A percentile compares a stretch with the other conserved stretches of the same genome.
These are phyloP conservation scores for Neurospora sp. DNA, from an alignment of 495 filamentous ascomycete genomes.

Conservation along the genomic window DNA sequence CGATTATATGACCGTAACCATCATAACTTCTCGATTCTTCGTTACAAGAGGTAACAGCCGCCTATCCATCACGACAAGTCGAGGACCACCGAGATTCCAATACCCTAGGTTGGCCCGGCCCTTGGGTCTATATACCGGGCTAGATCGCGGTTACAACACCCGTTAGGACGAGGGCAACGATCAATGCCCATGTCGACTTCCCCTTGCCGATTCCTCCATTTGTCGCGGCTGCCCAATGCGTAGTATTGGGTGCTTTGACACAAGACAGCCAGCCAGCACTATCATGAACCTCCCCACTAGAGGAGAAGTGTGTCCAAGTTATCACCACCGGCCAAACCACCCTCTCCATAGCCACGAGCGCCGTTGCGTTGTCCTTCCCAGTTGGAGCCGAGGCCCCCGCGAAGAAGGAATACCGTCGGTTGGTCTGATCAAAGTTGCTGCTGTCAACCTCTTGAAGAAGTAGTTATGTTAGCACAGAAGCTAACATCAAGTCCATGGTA, in stretches of 20 bases:
- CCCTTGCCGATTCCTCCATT: neutral
- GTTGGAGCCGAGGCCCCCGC: slow-evolving; percentile 1
- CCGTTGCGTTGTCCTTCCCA: neutral
- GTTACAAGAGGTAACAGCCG: too few relatives aligned
- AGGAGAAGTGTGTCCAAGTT: slow-evolving; percentile 14
- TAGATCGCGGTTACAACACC: neutral
- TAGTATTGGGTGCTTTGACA: neutral
- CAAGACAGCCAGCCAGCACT: slow-evolving; percentile 12
- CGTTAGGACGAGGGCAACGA: neutral
- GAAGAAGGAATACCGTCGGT: slow-evolving; percentile 5
- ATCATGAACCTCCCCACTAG: slow-evolving; percentile 5
- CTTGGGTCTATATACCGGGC: neutral
- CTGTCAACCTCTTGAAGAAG: neutral
- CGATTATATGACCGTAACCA: too few relatives aligned
- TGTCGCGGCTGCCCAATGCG: neutral
- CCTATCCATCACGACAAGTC: too few relatives aligned
- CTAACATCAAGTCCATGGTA: neutral
- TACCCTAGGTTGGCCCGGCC: neutral
- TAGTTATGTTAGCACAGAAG: neutral
- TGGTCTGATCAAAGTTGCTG: neutral
- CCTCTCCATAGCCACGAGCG: slow-evolving; percentile 1
- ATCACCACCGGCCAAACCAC: slow-evolving; percentile 15
- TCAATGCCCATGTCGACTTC: neutral
- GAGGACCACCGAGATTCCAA: neutral
- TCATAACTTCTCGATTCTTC: too few relatives aligned